Evolutionary conservation across 495 filamentous ascomycete species (phyloP).

Genomic region (Talaromyces proteolyticus): DNA sequence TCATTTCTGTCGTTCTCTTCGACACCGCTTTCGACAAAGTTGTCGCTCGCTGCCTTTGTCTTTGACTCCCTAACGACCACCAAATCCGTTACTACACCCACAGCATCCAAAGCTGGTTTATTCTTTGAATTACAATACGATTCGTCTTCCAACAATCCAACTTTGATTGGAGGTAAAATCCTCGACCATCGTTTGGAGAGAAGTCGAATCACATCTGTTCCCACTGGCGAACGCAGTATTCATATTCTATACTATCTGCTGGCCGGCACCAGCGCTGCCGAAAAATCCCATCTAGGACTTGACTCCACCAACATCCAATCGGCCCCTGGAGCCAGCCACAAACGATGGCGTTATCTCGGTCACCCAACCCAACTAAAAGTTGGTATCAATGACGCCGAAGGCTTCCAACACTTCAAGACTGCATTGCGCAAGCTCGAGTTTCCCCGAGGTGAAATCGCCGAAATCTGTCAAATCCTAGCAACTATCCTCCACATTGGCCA

Average conservation of each 20-base stretch:
- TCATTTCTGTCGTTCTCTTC: conserved; percentile 80
- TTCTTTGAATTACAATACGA: conserved; percentile 97
- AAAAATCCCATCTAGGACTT: conserved; percentile 85
- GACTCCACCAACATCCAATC: conserved; percentile 45
- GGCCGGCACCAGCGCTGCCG: conserved; percentile 82
- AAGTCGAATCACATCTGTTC: conserved; percentile 82
- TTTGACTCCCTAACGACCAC: conserved; percentile 96
- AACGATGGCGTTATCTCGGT: conserved; percentile 91
- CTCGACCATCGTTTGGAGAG: conserved; percentile 89
- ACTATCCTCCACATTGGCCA: conserved; percentile 93
- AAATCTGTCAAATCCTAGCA: conserved; percentile 91
- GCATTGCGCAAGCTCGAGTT: conserved; percentile 92
- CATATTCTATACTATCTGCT: conserved; percentile 94
- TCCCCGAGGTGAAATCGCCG: conserved; percentile 85
- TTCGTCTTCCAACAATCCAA: conserved; percentile 70
- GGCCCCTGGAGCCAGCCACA: conserved; percentile 45
- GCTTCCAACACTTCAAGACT: conserved; percentile 96
- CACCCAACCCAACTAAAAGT: conserved; percentile 96
- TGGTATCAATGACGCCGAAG: conserved; percentile 90
- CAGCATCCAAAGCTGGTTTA: conserved; percentile 89
- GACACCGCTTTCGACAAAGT: conserved; percentile 85
- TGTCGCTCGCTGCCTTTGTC: conserved; percentile 88
- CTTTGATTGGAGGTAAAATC: conserved; percentile 87
- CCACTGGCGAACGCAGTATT: conserved; percentile 93
- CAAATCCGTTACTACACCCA: conserved; percentile 93